Percentiles rank a stretch among this genome's conserved stretches.
Evolutionary conservation across 1,284 basidiomycete genomes (phyloP).

Genomic region (Fistulinella cinereoalba): DNA sequence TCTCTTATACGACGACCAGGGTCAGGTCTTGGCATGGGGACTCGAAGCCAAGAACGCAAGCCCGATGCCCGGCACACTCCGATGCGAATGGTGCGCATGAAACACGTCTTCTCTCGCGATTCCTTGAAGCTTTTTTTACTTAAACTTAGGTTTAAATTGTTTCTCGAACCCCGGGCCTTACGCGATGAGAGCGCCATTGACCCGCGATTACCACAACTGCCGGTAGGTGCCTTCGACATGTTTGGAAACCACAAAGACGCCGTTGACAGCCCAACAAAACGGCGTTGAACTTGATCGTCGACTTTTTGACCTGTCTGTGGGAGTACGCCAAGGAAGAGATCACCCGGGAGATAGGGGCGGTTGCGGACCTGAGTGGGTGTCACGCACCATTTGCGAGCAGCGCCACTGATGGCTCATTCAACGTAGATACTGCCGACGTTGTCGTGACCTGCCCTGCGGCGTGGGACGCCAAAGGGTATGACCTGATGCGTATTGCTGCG

Average conservation of each 20-base stretch:
- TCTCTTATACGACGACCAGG: constrained; percentile 67
- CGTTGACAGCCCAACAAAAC: constrained; percentile 61
- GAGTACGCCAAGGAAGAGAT: constrained; percentile 82
- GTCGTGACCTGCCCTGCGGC: constrained; percentile 82
- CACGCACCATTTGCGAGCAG: neutral
- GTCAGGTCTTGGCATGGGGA: constrained; percentile 73
- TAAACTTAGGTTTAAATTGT: constrained; percentile 65
- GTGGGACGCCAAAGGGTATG: constrained; percentile 79
- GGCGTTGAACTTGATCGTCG: constrained; percentile 72
- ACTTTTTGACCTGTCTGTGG: constrained; percentile 78
- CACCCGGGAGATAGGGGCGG: constrained; percentile 75
- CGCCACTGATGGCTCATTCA: constrained; percentile 1
- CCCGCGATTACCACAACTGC: constrained; percentile 73
- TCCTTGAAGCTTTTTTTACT: neutral
- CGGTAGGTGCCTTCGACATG: constrained; percentile 46
- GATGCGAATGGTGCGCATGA: constrained; percentile 62
- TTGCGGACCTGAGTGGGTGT: constrained; percentile 72
- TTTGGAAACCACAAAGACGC: too few species aligned
- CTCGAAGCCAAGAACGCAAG: constrained; percentile 76
- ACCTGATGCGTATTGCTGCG: constrained; percentile 78
- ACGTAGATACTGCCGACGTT: constrained; percentile 69
- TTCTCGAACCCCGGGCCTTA: constrained; percentile 72
- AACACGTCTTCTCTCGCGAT: neutral
- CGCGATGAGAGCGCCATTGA: constrained; percentile 66
- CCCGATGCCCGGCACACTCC: constrained; percentile 60